phyloP scores from a whole-genome alignment of 2,329 filamentous ascomycete species.

The Botryotinia globosa region DNA sequence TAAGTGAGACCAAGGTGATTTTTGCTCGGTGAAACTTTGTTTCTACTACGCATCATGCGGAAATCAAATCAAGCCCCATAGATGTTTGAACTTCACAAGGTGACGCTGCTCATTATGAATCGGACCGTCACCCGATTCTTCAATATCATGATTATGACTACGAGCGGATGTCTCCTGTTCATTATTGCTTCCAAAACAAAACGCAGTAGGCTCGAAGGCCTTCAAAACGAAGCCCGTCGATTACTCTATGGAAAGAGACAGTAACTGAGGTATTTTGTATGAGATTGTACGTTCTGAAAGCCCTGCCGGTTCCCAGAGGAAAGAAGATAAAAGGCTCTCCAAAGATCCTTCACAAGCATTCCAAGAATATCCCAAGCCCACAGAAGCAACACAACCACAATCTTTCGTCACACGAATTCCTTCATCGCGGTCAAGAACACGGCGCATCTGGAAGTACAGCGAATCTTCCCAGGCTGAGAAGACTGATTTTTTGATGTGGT shows the following conservation, averaged over 20 bases:
- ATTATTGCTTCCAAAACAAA: neutral
- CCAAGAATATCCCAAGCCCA: neutral
- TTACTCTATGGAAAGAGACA: neutral
- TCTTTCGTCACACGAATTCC: too few relatives aligned
- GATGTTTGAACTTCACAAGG: fast-evolving
- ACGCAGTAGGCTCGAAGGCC: neutral
- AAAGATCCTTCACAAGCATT: neutral
- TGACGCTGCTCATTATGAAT: neutral
- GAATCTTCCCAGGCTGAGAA: neutral
- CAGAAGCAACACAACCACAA: neutral
- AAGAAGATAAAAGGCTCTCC: neutral
- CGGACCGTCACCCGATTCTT: neutral
- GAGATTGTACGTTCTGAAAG: neutral
- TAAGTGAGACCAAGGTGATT: too few relatives aligned
- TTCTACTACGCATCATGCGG: too few relatives aligned
- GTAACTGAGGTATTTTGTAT: fast-evolving
- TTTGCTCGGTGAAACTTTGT: too few relatives aligned
- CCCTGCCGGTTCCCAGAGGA: neutral
- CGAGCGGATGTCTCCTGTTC: fast-evolving
- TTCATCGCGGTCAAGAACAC: neutral
- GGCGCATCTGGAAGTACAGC: too few relatives aligned
- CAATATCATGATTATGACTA: neutral
- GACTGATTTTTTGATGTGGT: neutral
- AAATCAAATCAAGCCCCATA: too few relatives aligned
- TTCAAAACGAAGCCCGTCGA: neutral